Conservation (phyloP, 1,284 basidiomycete species). For the Ceraceosorus bombacis region DNA sequence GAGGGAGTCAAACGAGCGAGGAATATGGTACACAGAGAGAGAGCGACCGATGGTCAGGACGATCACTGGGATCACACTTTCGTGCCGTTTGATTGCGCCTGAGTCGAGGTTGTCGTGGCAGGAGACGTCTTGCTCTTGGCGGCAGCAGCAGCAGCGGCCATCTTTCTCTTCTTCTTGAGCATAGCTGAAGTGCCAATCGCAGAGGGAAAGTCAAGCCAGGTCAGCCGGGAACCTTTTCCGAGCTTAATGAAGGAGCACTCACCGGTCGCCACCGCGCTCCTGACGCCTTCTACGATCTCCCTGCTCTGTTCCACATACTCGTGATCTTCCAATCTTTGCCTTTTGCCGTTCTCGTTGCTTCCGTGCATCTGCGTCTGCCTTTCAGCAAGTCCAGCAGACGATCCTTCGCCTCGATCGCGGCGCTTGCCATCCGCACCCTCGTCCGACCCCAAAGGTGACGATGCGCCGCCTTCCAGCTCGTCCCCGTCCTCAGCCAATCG, state of each 20-base stretch:
- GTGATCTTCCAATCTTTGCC: conserved; percentile 71
- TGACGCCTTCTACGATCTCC: conserved; percentile 85
- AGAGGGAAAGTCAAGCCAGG: too few relatives aligned
- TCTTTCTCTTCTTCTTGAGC: conserved; percentile 27
- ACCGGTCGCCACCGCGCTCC: conserved; percentile 69
- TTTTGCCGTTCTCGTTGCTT: neutral
- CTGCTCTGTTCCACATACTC: conserved; percentile 85
- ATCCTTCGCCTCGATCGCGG: conserved; percentile 50
- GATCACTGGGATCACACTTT: too few relatives aligned
- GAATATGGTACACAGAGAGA: too few relatives aligned
- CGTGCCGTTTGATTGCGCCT: too few relatives aligned
- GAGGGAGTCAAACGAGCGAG: too few relatives aligned
- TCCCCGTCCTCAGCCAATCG: conserved; percentile 38
- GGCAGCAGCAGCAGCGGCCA: conserved; percentile 2
- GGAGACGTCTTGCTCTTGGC: neutral
- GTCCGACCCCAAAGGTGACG: conserved; percentile 11
- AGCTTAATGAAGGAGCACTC: neutral
- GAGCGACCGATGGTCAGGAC: too few relatives aligned
- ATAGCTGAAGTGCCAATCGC: conserved; percentile 42
- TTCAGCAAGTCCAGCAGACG: conserved; percentile 20
- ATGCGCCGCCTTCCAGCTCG: conserved; percentile 37
- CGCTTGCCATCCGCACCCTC: conserved; percentile 18
- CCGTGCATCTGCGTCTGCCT: neutral
- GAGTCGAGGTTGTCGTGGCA: too few relatives aligned
- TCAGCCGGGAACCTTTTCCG: too few relatives aligned